Evolutionary conservation across 2,329 filamentous ascomycete genomes (phyloP), one percentile per base, ranked within the genome.

Genomic region (Cordyceps cicadae): DNA sequence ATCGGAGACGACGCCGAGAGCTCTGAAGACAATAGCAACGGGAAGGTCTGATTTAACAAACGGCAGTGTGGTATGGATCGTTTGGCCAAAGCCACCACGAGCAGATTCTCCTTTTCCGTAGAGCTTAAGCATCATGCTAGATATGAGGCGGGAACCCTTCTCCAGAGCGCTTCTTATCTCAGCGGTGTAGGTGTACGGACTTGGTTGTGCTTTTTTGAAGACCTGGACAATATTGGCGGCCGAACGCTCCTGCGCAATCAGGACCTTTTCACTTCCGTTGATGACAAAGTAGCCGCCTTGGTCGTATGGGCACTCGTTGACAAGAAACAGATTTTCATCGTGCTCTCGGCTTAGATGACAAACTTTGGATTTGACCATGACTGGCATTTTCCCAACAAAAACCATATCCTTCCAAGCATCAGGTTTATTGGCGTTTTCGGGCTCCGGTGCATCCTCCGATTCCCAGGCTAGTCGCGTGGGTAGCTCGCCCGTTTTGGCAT

Each of bases 251-350:
- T 99, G 94, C 1, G 94, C 94, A 69, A 99, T 99, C 67, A 99
- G 78, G 24, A 99, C 94, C 81, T 99, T 99, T 72, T 99, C 94
- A 75, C 90, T 96, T 49, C 94, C 94, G 77, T 99, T 99, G 81
- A 99, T 99, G 69, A 99, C 91, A 71, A 99, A 99, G 76, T 99
- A 99, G 66, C 94, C 94, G 67, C 94, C 94, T 71, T 97, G 94
- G 70, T 99, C 94, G 74, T 97, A 99, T 0, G 94, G 94, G 67
- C 94, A 99, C 76, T 99, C 94, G 71, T 96, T 96, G 74, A 95
- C 87, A 52, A 89, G 82, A 72, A 96, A 97, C 1, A 99, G 81
- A 54, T 90, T 88, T 58, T 94, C 87, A 65, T 97, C 93, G 54
- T 85, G 84, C 70, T 95, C 85, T 66, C 88, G 87, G 67, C 89